Evolutionary conservation across 768 basidiomycete species (phyloP).

Genomic region (Wakefieldia striispora): DNA sequence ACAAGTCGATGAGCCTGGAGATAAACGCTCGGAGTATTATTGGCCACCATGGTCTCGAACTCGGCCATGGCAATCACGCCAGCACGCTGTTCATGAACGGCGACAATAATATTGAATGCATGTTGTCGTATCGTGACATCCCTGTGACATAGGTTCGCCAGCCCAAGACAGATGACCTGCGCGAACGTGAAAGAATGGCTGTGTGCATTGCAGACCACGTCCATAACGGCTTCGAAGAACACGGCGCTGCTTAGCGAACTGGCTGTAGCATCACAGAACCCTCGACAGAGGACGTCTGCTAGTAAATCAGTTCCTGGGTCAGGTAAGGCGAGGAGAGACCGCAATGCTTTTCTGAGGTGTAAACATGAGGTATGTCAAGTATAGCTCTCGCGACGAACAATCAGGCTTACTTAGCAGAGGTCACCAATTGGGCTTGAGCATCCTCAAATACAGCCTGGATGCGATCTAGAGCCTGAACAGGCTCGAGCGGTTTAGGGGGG

Average conservation of each 20-base stretch:
- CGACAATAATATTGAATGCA: slow-evolving; percentile 76
- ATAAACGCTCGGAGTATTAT: slow-evolving; percentile 72
- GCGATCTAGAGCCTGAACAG: slow-evolving; percentile 56
- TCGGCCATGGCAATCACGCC: slow-evolving; percentile 67
- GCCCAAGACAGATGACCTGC: slow-evolving; percentile 71
- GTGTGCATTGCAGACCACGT: slow-evolving; percentile 56
- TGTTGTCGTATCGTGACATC: slow-evolving; percentile 60
- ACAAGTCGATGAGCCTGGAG: slow-evolving; percentile 76
- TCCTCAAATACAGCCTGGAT: slow-evolving; percentile 69
- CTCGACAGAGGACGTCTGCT: slow-evolving; percentile 64
- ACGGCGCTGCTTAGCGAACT: slow-evolving; percentile 52
- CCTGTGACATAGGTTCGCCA: slow-evolving; percentile 83
- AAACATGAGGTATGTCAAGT: slow-evolving; percentile 6
- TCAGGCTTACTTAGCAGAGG: slow-evolving; percentile 61
- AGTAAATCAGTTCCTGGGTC: slow-evolving; percentile 55
- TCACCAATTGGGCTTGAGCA: slow-evolving; percentile 46
- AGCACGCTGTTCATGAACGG: slow-evolving; percentile 64
- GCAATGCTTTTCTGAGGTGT: slow-evolving; percentile 66
- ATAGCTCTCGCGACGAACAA: neutral
- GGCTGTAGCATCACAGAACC: slow-evolving; percentile 59
- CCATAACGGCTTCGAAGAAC: slow-evolving; percentile 79
- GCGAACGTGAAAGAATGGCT: slow-evolving; percentile 66
- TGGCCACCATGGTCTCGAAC: slow-evolving; percentile 72
- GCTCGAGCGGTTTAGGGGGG: slow-evolving; percentile 51
- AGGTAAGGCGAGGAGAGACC: slow-evolving; percentile 59